Evolutionary conservation across 768 basidiomycete species (phyloP).

Genomic region (Panaeolus papilionaceus): DNA sequence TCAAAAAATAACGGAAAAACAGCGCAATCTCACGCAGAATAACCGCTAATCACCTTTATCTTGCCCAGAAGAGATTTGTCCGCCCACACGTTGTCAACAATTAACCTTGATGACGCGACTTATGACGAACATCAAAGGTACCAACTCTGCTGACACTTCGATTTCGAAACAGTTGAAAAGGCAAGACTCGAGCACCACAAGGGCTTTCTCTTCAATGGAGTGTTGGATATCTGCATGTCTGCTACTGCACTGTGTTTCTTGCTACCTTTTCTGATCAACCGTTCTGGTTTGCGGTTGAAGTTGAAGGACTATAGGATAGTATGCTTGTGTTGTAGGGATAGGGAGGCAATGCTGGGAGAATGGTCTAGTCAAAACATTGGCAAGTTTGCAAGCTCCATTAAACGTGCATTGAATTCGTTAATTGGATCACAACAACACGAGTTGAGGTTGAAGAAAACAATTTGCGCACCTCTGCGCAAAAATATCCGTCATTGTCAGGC

Average conservation of each 20-base stretch:
- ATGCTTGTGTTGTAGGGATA: not conserved
- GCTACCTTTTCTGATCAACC: no score
- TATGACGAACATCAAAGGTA: not conserved
- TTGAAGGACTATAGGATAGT: not conserved
- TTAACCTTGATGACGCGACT: not conserved
- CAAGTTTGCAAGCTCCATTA: not conserved
- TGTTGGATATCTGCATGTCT: not conserved
- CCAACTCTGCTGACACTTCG: not conserved
- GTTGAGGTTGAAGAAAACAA: not conserved
- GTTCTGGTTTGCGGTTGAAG: not conserved
- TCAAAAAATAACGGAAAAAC: not conserved
- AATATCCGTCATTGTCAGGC: constrained; percentile 3
- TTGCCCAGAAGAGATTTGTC: no score
- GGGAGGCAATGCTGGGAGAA: not conserved
- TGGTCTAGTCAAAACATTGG: not conserved
- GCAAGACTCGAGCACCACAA: not conserved
- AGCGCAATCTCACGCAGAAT: not conserved
- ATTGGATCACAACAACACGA: not conserved
- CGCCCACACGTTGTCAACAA: not conserved
- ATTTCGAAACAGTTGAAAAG: not conserved
- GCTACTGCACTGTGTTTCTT: no score
- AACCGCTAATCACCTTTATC: not conserved
- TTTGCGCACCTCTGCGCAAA: not conserved
- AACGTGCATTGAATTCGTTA: not conserved
- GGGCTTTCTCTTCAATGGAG: not conserved